A percentile compares a stretch with the other conserved stretches of the same genome.
Conservation (phyloP, 129 eudicot species). For the Lonicera japonica region DNA sequence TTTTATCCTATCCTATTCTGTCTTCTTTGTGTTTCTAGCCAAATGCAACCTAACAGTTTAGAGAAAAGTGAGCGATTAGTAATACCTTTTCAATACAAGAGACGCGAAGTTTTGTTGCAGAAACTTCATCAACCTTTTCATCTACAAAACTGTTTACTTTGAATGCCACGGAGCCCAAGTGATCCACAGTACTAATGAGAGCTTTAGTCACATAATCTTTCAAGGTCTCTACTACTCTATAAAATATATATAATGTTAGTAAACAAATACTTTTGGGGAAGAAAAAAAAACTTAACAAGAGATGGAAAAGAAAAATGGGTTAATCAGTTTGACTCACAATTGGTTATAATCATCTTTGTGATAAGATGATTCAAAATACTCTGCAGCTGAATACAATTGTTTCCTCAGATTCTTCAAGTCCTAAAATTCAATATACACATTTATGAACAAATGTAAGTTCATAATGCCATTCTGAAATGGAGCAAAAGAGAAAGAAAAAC, state of each 20-base stretch:
- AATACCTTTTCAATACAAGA: constrained; percentile 64
- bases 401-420: constrained; percentile 60
- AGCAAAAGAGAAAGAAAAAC: background rate
- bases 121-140: constrained; percentile 44
- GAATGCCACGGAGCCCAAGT: constrained; percentile 75
- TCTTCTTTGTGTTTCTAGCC: background rate
- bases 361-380: constrained; percentile 55
- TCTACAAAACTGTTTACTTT: constrained; percentile 57
- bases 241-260: background rate
- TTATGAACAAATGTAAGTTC: background rate
- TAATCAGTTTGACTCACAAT: constrained; percentile 27
- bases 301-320: background rate
- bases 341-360: constrained; percentile 38
- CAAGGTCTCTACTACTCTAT: constrained; percentile 59
- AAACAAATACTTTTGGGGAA: constrained; percentile 3
- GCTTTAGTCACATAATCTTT: constrained; percentile 73
- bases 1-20: too few species aligned
- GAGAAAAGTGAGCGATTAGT: background rate
- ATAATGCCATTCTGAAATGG: background rate
- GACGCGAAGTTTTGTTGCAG: constrained; percentile 45
- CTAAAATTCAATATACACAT: constrained; percentile 22
- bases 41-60: too few species aligned
- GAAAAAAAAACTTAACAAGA: background rate
- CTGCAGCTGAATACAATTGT: constrained; percentile 79
- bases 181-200: constrained; percentile 72